Percentiles rank a stretch among this genome's conserved stretches.
phyloP scores from a whole-genome alignment of 164 flowering plant species.

The Aristolochia contorta region DNA sequence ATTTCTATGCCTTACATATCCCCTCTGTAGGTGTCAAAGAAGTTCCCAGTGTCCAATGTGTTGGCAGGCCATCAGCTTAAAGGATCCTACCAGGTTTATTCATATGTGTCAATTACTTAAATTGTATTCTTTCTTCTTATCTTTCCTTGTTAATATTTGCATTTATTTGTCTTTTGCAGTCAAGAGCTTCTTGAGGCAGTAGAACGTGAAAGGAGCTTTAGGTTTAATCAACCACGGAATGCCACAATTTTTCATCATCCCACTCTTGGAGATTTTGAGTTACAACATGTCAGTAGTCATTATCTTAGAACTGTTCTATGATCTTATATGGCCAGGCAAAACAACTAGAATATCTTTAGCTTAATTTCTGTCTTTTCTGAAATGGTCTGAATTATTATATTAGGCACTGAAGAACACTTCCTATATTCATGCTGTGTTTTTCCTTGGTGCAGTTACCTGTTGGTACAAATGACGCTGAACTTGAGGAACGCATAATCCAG shows the following conservation, averaged over 20 bases:
- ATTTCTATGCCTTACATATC: no score
- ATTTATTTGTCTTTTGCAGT: slow-evolving; percentile 29
- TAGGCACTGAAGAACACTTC: no score
- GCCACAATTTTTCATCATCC: slow-evolving; percentile 72
- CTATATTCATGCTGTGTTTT: not conserved
- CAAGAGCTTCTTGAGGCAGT: slow-evolving; percentile 81
- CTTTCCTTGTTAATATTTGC: not conserved
- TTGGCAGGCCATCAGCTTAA: slow-evolving; percentile 71
- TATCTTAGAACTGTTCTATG: not conserved
- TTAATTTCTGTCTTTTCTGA: no score
- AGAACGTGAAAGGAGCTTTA: slow-evolving; percentile 56
- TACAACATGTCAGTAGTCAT: slow-evolving; percentile 51
- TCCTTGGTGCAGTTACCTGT: slow-evolving; percentile 49
- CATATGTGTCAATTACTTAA: not conserved
- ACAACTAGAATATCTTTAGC: not conserved
- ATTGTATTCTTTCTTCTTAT: not conserved
- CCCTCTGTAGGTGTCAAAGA: slow-evolving; percentile 61
- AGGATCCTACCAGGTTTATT: slow-evolving; percentile 66
- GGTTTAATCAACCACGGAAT: slow-evolving; percentile 47
- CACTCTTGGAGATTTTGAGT: slow-evolving; percentile 70
- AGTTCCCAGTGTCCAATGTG: slow-evolving; percentile 93
- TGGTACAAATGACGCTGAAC: slow-evolving; percentile 61
- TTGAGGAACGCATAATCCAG: slow-evolving; percentile 86
- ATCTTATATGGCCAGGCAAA: not conserved
- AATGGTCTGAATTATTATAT: no score